Evolutionary conservation across 140 eudicot genomes (phyloP).

Genomic region (Bidens hawaiensis): DNA sequence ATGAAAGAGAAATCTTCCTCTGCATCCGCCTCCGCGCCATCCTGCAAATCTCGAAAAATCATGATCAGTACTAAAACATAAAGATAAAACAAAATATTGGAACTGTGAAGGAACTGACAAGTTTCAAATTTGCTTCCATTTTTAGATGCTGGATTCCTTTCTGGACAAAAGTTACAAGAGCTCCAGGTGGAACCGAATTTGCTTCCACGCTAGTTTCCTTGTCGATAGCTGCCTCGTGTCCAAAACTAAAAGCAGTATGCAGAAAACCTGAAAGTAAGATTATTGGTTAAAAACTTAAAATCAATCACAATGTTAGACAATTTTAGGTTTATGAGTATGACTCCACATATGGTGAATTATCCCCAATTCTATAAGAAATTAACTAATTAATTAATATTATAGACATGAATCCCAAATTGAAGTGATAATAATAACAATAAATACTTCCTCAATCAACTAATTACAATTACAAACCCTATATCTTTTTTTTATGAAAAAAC

Average conservation of each 20-base stretch:
- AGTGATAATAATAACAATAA: not conserved
- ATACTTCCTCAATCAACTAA: conserved; percentile 11
- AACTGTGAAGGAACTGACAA: conserved; percentile 32
- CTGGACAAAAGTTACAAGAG: conserved; percentile 51
- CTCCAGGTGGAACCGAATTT: conserved; percentile 49
- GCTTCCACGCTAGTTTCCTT: conserved; percentile 35
- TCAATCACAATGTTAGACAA: not conserved
- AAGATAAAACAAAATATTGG: not conserved
- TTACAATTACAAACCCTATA: conserved; percentile 14
- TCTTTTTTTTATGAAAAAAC: not conserved
- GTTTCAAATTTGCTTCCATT: conserved; percentile 56
- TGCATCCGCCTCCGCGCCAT: conserved; percentile 33
- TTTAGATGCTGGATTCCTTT: conserved; percentile 58
- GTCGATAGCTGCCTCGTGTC: conserved; percentile 48
- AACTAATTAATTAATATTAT: no score
- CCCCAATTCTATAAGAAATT: conserved; percentile 12
- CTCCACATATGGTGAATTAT: not conserved
- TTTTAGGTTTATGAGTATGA: not conserved
- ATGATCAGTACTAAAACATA: conserved; percentile 11
- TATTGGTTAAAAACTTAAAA: not conserved
- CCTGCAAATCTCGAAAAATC: conserved; percentile 34
- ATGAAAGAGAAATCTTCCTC: conserved; percentile 52
- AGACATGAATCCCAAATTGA: not conserved
- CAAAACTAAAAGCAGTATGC: conserved; percentile 55
- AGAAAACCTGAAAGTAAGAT: conserved; percentile 42